These are phyloP conservation scores for Ustilago xerochloae DNA, from an alignment of 1,284 basidiomycete species.

Conservation along the genomic window DNA sequence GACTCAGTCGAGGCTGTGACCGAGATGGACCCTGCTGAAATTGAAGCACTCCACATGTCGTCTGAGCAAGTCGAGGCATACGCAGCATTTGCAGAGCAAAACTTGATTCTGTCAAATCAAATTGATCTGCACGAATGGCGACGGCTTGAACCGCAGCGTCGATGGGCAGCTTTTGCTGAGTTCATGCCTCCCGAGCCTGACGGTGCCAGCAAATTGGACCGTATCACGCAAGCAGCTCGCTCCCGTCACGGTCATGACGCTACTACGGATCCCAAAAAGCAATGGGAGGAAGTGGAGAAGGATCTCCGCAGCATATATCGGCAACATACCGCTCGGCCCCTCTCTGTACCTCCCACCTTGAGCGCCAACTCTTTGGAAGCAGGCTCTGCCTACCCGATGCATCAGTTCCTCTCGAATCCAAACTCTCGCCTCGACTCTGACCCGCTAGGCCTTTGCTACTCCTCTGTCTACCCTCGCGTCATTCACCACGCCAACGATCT, in stretches of 20 bases:
- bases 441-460: constrained; percentile 23
- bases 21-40: constrained; percentile 73
- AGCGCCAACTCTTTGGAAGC: neutral
- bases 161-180: constrained; percentile 32
- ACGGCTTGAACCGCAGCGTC: constrained; percentile 16
- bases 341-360: neutral
- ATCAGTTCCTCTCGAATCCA: constrained; percentile 16
- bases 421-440: constrained; percentile 6
- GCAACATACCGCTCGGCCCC: constrained; percentile 8
- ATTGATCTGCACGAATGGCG: constrained; percentile 45
- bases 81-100: constrained; percentile 75
- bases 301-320: constrained; percentile 30
- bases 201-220: constrained; percentile 1
- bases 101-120: constrained; percentile 68
- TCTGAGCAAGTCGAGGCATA: constrained; percentile 76
- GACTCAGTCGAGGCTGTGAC: constrained; percentile 66
- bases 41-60: constrained; percentile 74
- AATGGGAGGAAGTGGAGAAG: constrained; percentile 10
- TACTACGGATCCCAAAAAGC: neutral
- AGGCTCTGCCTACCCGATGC: constrained; percentile 19
- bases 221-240: neutral
- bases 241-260: neutral
- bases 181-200: constrained; percentile 14
- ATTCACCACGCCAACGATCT: constrained; percentile 35
- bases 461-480: constrained; percentile 24